Evolutionary conservation across 345 rosid genomes (phyloP).

Genomic region (Gossypium bickii): DNA sequence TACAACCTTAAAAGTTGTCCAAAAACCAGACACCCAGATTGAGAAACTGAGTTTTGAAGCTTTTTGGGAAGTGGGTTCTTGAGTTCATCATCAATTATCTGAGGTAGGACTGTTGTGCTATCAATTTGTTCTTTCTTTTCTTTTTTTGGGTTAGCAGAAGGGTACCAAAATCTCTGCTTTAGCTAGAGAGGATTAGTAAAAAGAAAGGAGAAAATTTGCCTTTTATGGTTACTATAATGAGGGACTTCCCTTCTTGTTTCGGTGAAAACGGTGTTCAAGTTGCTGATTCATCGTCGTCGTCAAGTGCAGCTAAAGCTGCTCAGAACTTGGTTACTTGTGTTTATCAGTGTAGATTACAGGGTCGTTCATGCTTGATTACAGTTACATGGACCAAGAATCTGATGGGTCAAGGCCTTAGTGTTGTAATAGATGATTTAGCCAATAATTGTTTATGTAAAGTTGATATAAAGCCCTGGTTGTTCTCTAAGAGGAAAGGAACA

Average conservation of each 20-base stretch:
- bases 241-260: slow-evolving; percentile 95
- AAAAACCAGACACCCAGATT: slow-evolving; percentile 23
- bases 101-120: slow-evolving; percentile 26
- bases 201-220: not conserved
- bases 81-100: slow-evolving; percentile 21
- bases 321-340: slow-evolving; percentile 76
- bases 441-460: slow-evolving; percentile 67
- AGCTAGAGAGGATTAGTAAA: slow-evolving; percentile 12
- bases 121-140: not conserved
- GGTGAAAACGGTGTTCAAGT: slow-evolving; percentile 95
- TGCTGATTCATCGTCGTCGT: slow-evolving; percentile 71
- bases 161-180: not conserved
- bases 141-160: not conserved
- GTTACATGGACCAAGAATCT: slow-evolving; percentile 82
- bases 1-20: slow-evolving; percentile 6
- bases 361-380: slow-evolving; percentile 61
- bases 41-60: slow-evolving; percentile 25
- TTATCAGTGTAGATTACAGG: slow-evolving; percentile 61
- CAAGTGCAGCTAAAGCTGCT: slow-evolving; percentile 50
- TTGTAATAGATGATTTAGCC: slow-evolving; percentile 60
- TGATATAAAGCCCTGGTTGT: slow-evolving; percentile 86
- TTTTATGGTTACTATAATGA: slow-evolving; percentile 40
- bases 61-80: slow-evolving; percentile 29
- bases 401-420: slow-evolving; percentile 77
- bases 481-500: slow-evolving; percentile 77